phyloP scores from a whole-genome alignment of 208 protist species.

The Endotrypanum monterogeii region DNA sequence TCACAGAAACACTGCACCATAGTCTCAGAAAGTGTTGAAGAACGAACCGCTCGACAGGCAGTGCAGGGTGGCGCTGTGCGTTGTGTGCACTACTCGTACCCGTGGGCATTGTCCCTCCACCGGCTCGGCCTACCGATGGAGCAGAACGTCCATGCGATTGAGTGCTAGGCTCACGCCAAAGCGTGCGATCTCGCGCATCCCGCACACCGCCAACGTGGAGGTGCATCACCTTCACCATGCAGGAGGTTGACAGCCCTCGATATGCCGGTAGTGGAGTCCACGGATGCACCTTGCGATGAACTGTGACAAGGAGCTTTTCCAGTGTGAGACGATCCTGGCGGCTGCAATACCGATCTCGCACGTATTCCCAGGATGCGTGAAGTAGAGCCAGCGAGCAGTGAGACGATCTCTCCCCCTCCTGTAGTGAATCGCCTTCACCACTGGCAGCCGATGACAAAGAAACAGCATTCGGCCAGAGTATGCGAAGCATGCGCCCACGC shows the following conservation, averaged over 20 bases:
- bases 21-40: conserved; percentile 35
- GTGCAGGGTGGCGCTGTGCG: conserved; percentile 14
- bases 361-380: conserved; percentile 66
- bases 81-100: neutral
- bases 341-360: conserved; percentile 54
- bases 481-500: conserved; percentile 59
- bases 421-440: neutral
- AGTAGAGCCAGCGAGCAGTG: conserved; percentile 24
- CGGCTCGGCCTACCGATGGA: neutral
- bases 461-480: conserved; percentile 43
- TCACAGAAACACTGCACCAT: conserved; percentile 16
- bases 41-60: conserved; percentile 54
- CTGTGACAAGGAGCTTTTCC: conserved; percentile 41
- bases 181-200: conserved; percentile 34
- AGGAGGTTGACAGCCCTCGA: conserved; percentile 23
- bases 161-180: conserved; percentile 46
- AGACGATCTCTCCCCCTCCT: neutral
- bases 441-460: neutral
- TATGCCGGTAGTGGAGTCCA: conserved; percentile 69
- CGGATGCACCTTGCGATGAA: conserved; percentile 41
- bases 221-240: conserved; percentile 22
- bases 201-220: conserved; percentile 26
- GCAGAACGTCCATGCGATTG: neutral
- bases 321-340: conserved; percentile 65
- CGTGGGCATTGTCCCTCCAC: neutral